Base-by-base conservation (phyloP, 1,139 yeast species). In the Kodamaea fungicola region DNA sequence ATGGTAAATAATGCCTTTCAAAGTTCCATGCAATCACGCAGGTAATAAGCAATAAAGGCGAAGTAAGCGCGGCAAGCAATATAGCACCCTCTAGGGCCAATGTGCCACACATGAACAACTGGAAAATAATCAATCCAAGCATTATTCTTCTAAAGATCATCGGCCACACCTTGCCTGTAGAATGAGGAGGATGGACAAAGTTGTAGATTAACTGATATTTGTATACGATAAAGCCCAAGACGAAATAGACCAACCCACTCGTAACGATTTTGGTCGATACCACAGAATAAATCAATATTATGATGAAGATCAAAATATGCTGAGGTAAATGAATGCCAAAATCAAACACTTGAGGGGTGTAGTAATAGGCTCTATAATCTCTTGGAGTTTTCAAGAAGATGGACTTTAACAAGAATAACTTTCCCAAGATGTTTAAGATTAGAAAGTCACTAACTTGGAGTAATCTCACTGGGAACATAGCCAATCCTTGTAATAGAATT, bases 401-500 rank as follows among this genome's bases (percentile, higher is more conserved):
- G 51, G 68, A 72, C 28, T 42, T 52, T 43, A 78, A 41, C 70
- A 76, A 32, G 77, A 88, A 58, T 73, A 83, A 51, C 74, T 76
- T 39, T 71, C 63, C 47, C 79, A 70, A 70, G 28, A 80, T 61
- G 50, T 81, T 65, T 22, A 67, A 52, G 21, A 67, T 56, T 24
- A 70, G 45, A 33, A 71, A 59, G 45, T 84, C 83, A 1, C 96
- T 95, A 73, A 79, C 61, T 29, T 82, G 61, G 33, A 88, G 62
- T 28, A 87, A 61, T 40, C 86, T 77, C 45, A 85, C 79, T 1
- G 96, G 96, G 54, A 83, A 83, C 74, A 88, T 83, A 1, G 92
- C 95, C 29, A 87, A 60, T 0, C 95, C 96, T 57, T 87, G 96
- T 30, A 87, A 70, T 22, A 87, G 71, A 38, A 87, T 86, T 57